Percentiles rank a stretch among this genome's conserved stretches.
These are phyloP conservation scores for Penicillium glabrum DNA, from an alignment of 2,329 filamentous ascomycete genomes.

Conservation along the genomic window DNA sequence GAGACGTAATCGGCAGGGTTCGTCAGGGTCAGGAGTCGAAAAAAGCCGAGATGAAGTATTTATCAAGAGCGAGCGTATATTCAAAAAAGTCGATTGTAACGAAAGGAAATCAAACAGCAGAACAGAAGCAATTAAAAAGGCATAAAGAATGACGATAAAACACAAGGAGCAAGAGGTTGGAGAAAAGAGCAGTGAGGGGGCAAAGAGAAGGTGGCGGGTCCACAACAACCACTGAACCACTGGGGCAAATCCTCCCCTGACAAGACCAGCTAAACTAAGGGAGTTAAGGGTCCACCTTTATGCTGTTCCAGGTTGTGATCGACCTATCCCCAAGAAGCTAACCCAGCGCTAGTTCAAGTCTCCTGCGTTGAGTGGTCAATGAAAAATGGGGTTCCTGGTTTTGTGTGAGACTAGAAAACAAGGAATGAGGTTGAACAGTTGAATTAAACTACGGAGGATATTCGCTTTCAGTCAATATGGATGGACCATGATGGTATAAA, in stretches of 20 bases:
- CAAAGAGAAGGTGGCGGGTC: not conserved
- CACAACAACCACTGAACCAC: not conserved
- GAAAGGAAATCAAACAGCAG: not conserved
- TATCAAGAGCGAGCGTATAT: not conserved
- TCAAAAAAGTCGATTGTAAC: not conserved
- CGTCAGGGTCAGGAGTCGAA: not conserved
- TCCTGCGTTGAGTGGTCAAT: not conserved
- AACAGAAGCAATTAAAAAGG: not conserved
- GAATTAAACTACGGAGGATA: not conserved
- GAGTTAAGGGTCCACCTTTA: conserved; percentile 2
- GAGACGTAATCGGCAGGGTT: not conserved
- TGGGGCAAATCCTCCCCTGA: conserved; percentile 14
- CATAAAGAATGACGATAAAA: not conserved
- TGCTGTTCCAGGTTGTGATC: conserved; percentile 9
- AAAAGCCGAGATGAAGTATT: not conserved
- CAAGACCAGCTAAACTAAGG: conserved; percentile 2
- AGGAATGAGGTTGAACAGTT: not conserved
- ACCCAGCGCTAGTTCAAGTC: conserved; percentile 3
- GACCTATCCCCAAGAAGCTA: conserved; percentile 4
- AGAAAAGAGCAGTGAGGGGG: conserved; percentile 9
- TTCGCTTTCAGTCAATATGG: not conserved
- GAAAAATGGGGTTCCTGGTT: not conserved
- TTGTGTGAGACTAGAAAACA: not conserved
- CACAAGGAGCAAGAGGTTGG: conserved; percentile 2
- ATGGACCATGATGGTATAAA: not conserved